Conservation (phyloP, 345 rosid species). For the Dimocarpus longan region DNA sequence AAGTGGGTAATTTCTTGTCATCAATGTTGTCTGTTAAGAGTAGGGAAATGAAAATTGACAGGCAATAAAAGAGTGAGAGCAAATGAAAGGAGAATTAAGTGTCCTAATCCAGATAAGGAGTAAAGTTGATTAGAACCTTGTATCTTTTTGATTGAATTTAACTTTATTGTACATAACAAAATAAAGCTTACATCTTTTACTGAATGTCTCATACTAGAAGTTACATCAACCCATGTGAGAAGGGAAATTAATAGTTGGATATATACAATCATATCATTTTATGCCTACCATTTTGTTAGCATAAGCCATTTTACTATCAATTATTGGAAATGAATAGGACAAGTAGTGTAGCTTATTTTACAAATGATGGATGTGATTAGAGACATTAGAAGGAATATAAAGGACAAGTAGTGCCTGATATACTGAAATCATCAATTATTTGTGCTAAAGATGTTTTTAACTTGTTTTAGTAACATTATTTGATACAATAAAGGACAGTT, state of each 20-base stretch:
- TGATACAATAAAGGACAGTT: conserved; percentile 5
- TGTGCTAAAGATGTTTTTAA: not conserved
- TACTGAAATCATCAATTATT: not conserved
- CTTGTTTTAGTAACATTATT: conserved; percentile 4
- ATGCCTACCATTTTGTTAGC: conserved; percentile 2
- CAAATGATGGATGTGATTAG: conserved; percentile 2
- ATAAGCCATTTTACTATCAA: not conserved
- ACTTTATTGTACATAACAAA: not conserved
- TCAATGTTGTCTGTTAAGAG: conserved; percentile 13
- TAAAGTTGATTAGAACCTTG: conserved; percentile 15
- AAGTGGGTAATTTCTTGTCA: conserved; percentile 16
- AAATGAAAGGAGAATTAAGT: conserved; percentile 5
- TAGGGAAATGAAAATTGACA: conserved; percentile 27
- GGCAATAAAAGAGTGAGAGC: not conserved
- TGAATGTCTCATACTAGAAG: not conserved
- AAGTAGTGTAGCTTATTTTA: not conserved
- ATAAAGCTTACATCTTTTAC: not conserved
- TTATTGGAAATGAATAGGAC: not conserved
- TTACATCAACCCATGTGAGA: conserved; percentile 12
- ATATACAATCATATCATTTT: not conserved
- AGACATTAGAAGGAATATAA: not conserved
- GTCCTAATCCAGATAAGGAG: not conserved
- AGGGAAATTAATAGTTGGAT: not conserved
- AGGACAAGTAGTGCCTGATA: conserved; percentile 1
- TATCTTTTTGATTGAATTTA: not conserved